Percentiles rank a stretch among this genome's conserved stretches.
These are phyloP conservation scores for Alternaria brassicicola DNA, from an alignment of 2,329 filamentous ascomycete species.

Conservation along the genomic window DNA sequence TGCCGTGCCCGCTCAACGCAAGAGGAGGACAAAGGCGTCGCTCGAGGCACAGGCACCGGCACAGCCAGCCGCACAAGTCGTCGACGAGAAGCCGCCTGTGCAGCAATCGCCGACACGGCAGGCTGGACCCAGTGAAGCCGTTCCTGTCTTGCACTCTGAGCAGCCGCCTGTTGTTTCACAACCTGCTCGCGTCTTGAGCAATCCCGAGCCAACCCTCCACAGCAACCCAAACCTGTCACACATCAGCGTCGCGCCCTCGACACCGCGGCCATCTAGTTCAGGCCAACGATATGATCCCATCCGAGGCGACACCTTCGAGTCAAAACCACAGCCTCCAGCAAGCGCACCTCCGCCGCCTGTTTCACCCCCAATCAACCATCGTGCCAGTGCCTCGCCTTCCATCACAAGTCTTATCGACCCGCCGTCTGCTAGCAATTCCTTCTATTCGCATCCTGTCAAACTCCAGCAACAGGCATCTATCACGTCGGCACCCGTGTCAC, in stretches of 20 bases:
- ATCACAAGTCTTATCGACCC: constrained; percentile 90
- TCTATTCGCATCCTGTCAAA: constrained; percentile 41
- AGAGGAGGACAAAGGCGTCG: constrained; percentile 53
- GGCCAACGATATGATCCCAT: constrained; percentile 91
- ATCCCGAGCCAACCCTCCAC: constrained; percentile 47
- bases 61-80: constrained; percentile 31
- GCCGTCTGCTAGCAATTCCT: constrained; percentile 51
- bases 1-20: constrained; percentile 54
- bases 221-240: constrained; percentile 47
- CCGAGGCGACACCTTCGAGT: constrained; percentile 63
- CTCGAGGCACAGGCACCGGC: constrained; percentile 43
- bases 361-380: constrained; percentile 65
- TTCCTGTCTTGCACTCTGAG: constrained; percentile 33
- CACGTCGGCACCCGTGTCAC: constrained; percentile 50
- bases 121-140: constrained; percentile 37
- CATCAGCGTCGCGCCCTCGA: constrained; percentile 55
- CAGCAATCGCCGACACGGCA: constrained; percentile 37
- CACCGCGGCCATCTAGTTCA: constrained; percentile 65
- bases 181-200: constrained; percentile 45
- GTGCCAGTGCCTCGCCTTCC: constrained; percentile 87
- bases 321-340: constrained; percentile 51
- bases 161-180: constrained; percentile 35
- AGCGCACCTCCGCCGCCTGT: constrained; percentile 55
- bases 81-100: constrained; percentile 35
- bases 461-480: constrained; percentile 46